Evolutionary conservation across 2,329 filamentous ascomycete genomes (phyloP).

Genomic region (Knoxdaviesia proteae): DNA sequence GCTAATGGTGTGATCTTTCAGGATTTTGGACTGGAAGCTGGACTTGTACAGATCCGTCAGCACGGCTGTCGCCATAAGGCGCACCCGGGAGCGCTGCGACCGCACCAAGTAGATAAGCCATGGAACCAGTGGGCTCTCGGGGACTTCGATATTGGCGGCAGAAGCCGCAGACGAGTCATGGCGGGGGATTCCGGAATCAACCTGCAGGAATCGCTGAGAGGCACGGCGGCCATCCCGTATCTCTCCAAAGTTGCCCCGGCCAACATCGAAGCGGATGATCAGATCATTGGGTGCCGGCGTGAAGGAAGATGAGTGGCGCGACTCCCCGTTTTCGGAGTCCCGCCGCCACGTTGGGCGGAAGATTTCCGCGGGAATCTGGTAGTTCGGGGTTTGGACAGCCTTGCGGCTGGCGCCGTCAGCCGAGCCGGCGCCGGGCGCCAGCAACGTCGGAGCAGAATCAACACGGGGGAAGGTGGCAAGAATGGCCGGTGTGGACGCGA

Average conservation of each 20-base stretch:
- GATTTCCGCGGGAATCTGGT: not conserved
- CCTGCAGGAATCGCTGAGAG: no score
- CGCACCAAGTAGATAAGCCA: conserved; percentile 50
- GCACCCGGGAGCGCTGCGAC: conserved; percentile 31
- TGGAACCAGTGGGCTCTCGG: conserved; percentile 48
- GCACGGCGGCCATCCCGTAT: no score
- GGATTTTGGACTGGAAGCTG: conserved; percentile 38
- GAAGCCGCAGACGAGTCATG: not conserved
- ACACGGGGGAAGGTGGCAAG: conserved; percentile 45
- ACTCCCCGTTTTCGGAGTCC: no score
- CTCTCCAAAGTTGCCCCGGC: no score
- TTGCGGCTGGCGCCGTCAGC: conserved; percentile 8
- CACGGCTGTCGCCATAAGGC: conserved; percentile 48
- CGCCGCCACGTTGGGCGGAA: no score
- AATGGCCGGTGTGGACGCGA: conserved; percentile 47
- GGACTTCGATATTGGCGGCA: not conserved
- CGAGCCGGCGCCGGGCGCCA: conserved; percentile 1
- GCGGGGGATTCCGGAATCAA: no score
- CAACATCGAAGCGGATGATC: no score
- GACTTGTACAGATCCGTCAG: conserved; percentile 49
- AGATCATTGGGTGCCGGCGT: no score
- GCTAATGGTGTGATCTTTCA: conserved; percentile 41
- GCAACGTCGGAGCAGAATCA: conserved; percentile 13
- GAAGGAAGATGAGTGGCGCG: no score
- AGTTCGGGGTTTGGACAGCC: not conserved